phyloP scores from a whole-genome alignment of 345 rosid genomes.

The Eucalyptus curtisii region DNA sequence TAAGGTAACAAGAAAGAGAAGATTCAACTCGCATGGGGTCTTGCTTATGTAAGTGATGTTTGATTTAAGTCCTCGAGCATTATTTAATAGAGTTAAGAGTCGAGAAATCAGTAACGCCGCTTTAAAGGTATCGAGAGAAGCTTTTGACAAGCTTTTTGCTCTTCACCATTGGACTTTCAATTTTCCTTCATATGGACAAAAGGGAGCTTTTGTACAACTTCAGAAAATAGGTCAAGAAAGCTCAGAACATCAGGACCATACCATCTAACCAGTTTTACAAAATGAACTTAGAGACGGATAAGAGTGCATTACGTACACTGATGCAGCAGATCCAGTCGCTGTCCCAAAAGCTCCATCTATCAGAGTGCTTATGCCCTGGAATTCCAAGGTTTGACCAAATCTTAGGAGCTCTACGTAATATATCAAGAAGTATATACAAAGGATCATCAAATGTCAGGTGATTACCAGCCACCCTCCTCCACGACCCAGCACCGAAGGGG shows the following conservation, averaged over 20 bases:
- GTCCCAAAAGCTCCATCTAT: constrained; percentile 60
- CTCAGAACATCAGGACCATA: not conserved
- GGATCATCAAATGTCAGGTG: not conserved
- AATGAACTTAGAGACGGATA: not conserved
- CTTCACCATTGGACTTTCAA: not conserved
- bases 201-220: not conserved
- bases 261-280: not conserved
- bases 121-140: not conserved
- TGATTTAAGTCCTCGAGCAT: not conserved
- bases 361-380: constrained; percentile 63
- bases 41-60: not conserved
- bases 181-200: not conserved
- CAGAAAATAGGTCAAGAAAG: not conserved
- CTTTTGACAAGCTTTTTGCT: not conserved
- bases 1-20: not conserved
- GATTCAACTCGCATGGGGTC: not conserved
- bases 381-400: not conserved
- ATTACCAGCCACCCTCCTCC: constrained; percentile 78
- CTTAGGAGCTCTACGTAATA: not conserved
- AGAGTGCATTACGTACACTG: constrained; percentile 35
- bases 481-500: constrained; percentile 72
- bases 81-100: not conserved
- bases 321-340: constrained; percentile 56
- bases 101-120: not conserved
- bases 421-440: not conserved